Base-by-base conservation (phyloP, 208 protist species). In the Trypanosomatidae sp. region DNA sequence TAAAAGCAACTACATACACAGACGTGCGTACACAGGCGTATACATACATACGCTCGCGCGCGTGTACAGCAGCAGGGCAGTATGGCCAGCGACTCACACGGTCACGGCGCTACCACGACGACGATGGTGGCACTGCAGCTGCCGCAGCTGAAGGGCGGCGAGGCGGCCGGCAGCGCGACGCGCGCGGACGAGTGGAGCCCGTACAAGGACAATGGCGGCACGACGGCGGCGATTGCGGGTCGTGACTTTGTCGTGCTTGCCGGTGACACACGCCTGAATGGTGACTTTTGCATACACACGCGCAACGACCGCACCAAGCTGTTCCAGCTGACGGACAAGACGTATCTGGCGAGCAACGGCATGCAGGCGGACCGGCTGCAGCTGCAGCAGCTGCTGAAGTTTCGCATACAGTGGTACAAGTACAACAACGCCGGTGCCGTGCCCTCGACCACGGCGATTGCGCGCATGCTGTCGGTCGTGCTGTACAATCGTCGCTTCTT, bases 401-500 rank as follows among this genome's bases (percentile, higher is more conserved):
- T 81, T 39, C 78, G 86, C 33, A 66, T 92, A 16, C 92, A 96
- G 63, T 83, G 95, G 72, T 96, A 98, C 53, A 39, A 95, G 61
- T 96, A 97, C 73, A 86, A 94, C 62, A 93, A 94, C 57, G 72
- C 77, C 20, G 83, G 90, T 32, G 91, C 92, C 53, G 55, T 71
- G 23, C 96, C 97, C 47, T 77, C 63, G 16, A 93, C 84, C 13
- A 67, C 70, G 42, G 88, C 96, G 26, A 85, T 99, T 43, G 80
- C 95, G 8, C 96, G 99, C 74, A 76, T 98, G 43, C 64, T 99
- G 21, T 94, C 92, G n/a, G 98, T 88, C 18, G 93, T 94, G 32
- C 80, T 99, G 2, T 99, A 99, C 61, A 66, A 87, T 39, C 87
- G 92, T 24, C 85, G 98, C 48, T 99, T 99, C 66, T 99, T 99